phyloP scores from a whole-genome alignment of 2,329 filamentous ascomycete genomes.

The Dothideomycetes sp. region DNA sequence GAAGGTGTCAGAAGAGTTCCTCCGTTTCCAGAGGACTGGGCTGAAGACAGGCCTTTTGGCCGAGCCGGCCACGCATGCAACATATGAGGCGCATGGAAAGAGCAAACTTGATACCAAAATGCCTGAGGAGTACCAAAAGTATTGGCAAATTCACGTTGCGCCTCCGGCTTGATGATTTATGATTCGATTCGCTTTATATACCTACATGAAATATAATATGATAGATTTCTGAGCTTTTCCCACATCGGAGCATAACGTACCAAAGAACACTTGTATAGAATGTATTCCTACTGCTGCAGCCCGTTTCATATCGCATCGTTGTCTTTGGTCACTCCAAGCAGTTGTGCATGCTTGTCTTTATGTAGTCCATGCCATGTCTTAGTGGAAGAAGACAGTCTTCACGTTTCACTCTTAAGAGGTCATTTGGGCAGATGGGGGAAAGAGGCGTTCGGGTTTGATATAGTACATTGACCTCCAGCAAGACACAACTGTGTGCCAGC shows the following conservation, averaged over 20 bases:
- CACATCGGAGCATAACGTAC: background rate
- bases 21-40: conserved; percentile 35
- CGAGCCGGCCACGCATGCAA: conserved; percentile 35
- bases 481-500: too few species aligned
- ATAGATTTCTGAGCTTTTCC: background rate
- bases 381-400: too few species aligned
- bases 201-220: background rate
- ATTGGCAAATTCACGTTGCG: conserved; percentile 34
- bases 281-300: too few species aligned
- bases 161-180: conserved; percentile 12
- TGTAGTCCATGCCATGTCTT: too few species aligned
- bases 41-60: conserved; percentile 37
- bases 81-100: conserved; percentile 16
- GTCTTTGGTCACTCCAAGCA: too few species aligned
- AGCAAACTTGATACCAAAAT: conserved; percentile 14
- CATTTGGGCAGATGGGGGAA: too few species aligned
- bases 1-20: conserved; percentile 45
- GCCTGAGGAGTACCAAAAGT: conserved; percentile 18
- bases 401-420: too few species aligned
- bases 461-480: too few species aligned
- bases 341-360: too few species aligned
- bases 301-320: too few species aligned
- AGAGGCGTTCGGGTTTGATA: too few species aligned
- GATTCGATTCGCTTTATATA: background rate
- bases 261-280: too few species aligned